Evolutionary conservation across 2,329 filamentous ascomycete species (phyloP).

Genomic region (Waltergamsia citrina): DNA sequence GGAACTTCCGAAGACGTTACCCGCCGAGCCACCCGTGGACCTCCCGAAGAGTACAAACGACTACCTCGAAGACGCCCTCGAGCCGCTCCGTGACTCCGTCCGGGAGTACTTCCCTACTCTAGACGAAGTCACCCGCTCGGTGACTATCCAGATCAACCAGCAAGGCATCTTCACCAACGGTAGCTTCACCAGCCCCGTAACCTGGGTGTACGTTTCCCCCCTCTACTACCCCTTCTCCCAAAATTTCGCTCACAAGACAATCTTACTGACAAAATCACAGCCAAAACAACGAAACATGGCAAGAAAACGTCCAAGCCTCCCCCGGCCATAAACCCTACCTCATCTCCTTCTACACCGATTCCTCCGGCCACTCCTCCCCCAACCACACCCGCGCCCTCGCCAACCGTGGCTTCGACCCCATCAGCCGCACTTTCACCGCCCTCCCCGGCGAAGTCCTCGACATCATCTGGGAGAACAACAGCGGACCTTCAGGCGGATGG

Average conservation of each 20-base stretch:
- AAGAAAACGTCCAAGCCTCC: slow-evolving; percentile 15
- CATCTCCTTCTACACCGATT: slow-evolving; percentile 38
- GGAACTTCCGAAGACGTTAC: slow-evolving; percentile 3
- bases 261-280: neutral
- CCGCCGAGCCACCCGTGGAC: slow-evolving; percentile 10
- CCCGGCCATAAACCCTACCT: slow-evolving; percentile 30
- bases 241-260: neutral
- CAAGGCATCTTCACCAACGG: slow-evolving; percentile 18
- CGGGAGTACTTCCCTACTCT: slow-evolving; percentile 23
- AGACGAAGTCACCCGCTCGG: slow-evolving; percentile 36
- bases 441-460: slow-evolving; percentile 46
- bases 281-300: slow-evolving; percentile 35
- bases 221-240: neutral
- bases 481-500: slow-evolving; percentile 19
- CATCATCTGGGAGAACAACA: slow-evolving; percentile 37
- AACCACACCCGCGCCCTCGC: slow-evolving; percentile 38
- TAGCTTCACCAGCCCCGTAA: slow-evolving; percentile 16
- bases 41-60: slow-evolving; percentile 22
- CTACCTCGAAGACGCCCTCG: slow-evolving; percentile 39
- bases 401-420: slow-evolving; percentile 45
- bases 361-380: slow-evolving; percentile 30
- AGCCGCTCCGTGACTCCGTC: slow-evolving; percentile 15
- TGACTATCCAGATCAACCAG: slow-evolving; percentile 35
- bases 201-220: slow-evolving; percentile 18
- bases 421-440: slow-evolving; percentile 38